Base-by-base conservation (phyloP, 148 eudicot genomes). In the Diospyros kaki region DNA sequence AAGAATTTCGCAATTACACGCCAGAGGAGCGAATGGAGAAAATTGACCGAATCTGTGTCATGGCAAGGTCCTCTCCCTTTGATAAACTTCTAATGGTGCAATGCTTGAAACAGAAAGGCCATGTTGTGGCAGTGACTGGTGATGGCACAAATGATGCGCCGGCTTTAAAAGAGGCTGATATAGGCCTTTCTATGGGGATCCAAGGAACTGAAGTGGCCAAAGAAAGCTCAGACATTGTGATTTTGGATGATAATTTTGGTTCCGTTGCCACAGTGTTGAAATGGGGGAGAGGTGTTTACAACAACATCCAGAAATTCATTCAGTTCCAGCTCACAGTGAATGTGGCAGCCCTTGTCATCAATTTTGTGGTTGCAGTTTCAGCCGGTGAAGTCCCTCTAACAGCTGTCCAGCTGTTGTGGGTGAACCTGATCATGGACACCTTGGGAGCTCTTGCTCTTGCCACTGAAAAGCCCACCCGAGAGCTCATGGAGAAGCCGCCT, bases 381-480 rank as follows among this genome's bases (percentile, higher is more conserved):
- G 52, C 68, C 1, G 77, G 81, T 1, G 73, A 73, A 53, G 77
- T 60, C 6, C 74, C 77, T 1, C 46, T 72, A 8, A 66, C 81
- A 5, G 73, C 76, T 0, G 73, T 78, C 5, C 81, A 78, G 4
- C 41, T 78, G 0, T 1, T 61, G 13, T 78, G 81, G 81, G 73
- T 78, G 0, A 78, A 73, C 8, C 43, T 78, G 40, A 78, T 78
- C 2, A 78, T 68, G 77, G 73, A 66, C 55, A 78, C 69, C 9
- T n/a, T 78, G 68, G 77, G 76, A 5, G 81, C 81, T 4, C 44
- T 78, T 5, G 81, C 77, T 58, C n/a, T n/a, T n/a, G n/a, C n/a
- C n/a, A n/a, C n/a, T n/a, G n/a, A n/a, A n/a, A n/a, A n/a, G n/a
- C n/a, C n/a, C n/a, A n/a, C n/a, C n/a, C n/a, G n/a, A n/a, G n/a